These are phyloP conservation scores for Ganoderma sp. DNA, from an alignment of 1,284 basidiomycete genomes.

Conservation along the genomic window DNA sequence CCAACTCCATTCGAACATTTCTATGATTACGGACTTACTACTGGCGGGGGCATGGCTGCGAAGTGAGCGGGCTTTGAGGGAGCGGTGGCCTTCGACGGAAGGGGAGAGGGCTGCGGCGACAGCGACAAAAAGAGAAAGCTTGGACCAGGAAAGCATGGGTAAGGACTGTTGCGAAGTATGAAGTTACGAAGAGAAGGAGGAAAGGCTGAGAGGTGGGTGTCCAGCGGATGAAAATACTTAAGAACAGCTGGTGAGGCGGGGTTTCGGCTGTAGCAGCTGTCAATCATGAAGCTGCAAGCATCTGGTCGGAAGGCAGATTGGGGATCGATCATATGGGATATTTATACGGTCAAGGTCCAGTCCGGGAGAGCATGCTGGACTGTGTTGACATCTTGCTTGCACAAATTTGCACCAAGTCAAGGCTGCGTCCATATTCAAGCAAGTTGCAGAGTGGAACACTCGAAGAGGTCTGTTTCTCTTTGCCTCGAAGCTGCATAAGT, in stretches of 20 bases:
- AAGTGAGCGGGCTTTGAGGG: constrained; percentile 8
- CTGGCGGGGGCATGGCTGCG: constrained; percentile 22
- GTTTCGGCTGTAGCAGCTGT: neutral
- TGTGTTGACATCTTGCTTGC: too few species aligned
- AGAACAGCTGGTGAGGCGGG: neutral
- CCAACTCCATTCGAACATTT: constrained; percentile 48
- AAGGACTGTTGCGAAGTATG: neutral
- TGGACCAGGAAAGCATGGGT: constrained; percentile 22
- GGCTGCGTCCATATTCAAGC: too few species aligned
- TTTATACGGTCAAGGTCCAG: too few species aligned
- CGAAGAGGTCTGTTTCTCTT: too few species aligned
- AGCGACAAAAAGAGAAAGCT: constrained; percentile 18
- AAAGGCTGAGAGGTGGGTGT: too few species aligned
- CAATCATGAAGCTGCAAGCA: neutral
- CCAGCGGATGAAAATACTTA: neutral
- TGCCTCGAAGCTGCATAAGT: too few species aligned
- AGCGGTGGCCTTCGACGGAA: constrained; percentile 9
- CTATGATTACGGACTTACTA: constrained; percentile 38
- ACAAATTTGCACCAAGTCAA: too few species aligned
- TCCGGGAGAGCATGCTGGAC: too few species aligned
- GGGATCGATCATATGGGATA: neutral
- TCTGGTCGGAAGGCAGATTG: neutral
- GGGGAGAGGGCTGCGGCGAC: constrained; percentile 10
- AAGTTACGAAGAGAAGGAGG: neutral
- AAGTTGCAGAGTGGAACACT: too few species aligned